Evolutionary conservation across 1,284 basidiomycete species (phyloP).

Genomic region (Ceratobasidium sp.): DNA sequence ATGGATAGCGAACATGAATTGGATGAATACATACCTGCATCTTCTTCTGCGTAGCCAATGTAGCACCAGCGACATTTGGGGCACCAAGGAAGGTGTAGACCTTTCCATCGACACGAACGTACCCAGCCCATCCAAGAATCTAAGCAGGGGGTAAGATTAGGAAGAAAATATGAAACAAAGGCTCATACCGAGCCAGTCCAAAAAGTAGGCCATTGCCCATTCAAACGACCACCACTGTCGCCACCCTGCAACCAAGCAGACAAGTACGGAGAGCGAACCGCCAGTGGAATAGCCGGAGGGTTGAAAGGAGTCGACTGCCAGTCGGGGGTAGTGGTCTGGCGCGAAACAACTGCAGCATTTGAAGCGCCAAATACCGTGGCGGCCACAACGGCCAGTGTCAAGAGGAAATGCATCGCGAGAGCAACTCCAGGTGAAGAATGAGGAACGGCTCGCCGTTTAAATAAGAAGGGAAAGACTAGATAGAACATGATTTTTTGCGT

Average conservation of each 20-base stretch:
- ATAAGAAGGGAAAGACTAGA: slow-evolving; percentile 7
- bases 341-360: slow-evolving; percentile 2
- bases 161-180: not conserved
- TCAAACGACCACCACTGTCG: slow-evolving; percentile 61
- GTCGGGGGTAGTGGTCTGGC: slow-evolving; percentile 5
- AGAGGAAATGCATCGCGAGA: slow-evolving; percentile 6
- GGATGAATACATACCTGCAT: slow-evolving; percentile 56
- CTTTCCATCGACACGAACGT: slow-evolving; percentile 67
- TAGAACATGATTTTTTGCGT: slow-evolving; percentile 2
- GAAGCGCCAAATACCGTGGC: slow-evolving; percentile 1
- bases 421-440: not conserved
- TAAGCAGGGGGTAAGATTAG: slow-evolving; percentile 48
- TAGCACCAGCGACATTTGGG: slow-evolving; percentile 59
- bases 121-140: slow-evolving; percentile 77
- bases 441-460: not conserved
- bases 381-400: slow-evolving; percentile 10
- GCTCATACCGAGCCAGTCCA: slow-evolving; percentile 68
- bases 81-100: slow-evolving; percentile 70
- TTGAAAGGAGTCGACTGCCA: slow-evolving; percentile 41
- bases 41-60: slow-evolving; percentile 67
- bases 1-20: not conserved
- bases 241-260: slow-evolving; percentile 70
- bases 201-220: slow-evolving; percentile 71
- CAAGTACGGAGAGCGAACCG: slow-evolving; percentile 71
- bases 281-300: slow-evolving; percentile 54